These are phyloP conservation scores for Fusarium citri DNA, from an alignment of 2,329 filamentous ascomycete genomes.

Conservation along the genomic window DNA sequence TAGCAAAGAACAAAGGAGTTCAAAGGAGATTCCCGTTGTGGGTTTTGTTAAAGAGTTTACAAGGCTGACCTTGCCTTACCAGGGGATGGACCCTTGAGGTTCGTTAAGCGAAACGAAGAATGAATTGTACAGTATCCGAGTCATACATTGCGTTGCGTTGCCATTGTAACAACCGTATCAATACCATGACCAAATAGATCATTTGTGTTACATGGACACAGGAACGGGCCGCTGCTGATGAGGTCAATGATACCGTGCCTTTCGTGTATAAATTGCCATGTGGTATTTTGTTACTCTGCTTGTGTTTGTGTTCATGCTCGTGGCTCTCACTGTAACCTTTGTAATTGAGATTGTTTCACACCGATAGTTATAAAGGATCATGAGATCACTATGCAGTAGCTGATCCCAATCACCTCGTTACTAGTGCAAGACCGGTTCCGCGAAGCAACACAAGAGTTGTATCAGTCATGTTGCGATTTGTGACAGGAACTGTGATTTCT, in stretches of 20 bases:
- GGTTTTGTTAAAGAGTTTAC: not conserved
- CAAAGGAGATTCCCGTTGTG: conserved; percentile 5
- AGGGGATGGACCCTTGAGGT: not conserved
- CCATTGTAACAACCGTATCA: no score
- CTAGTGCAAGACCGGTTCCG: conserved; percentile 6
- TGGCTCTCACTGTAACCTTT: not conserved
- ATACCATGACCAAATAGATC: not conserved
- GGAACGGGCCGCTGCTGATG: conserved; percentile 31
- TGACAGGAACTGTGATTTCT: not conserved
- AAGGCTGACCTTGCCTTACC: not conserved
- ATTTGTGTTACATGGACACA: conserved; percentile 13
- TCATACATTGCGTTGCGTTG: not conserved
- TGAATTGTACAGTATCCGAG: conserved; percentile 6
- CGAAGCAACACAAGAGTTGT: not conserved
- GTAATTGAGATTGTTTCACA: not conserved
- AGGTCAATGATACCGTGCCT: not conserved
- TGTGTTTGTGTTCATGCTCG: not conserved
- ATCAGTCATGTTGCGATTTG: not conserved
- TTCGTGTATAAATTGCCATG: conserved; percentile 18
- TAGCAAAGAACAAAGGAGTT: not conserved
- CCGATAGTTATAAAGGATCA: not conserved
- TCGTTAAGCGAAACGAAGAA: conserved; percentile 4
- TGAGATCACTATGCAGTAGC: conserved; percentile 8
- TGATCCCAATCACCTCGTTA: conserved; percentile 28
- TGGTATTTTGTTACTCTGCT: not conserved